phyloP scores from a whole-genome alignment of 2,329 filamentous ascomycete genomes.

The Phyllosticta citrichinensis region DNA sequence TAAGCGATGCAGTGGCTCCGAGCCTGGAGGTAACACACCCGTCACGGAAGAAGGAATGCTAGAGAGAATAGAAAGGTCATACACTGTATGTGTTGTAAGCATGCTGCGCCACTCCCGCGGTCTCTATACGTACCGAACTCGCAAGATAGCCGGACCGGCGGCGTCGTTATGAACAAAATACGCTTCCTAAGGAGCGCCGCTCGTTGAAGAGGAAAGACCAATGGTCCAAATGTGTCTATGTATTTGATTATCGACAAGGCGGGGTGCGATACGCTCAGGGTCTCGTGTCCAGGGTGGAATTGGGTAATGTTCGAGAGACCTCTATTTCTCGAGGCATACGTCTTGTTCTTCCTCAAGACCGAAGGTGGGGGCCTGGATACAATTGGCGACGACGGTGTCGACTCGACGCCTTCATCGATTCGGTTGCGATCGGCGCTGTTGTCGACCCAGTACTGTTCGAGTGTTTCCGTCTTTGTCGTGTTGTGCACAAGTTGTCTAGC shows the following conservation, averaged over 20 bases:
- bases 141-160: slow-evolving; percentile 76
- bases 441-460: slow-evolving; percentile 75
- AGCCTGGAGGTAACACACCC: slow-evolving; percentile 55
- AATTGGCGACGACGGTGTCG: background rate
- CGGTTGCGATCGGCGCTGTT: slow-evolving; percentile 23
- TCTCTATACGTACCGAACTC: slow-evolving; percentile 63
- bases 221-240: slow-evolving; percentile 74
- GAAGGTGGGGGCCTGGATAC: slow-evolving; percentile 7
- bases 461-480: slow-evolving; percentile 48
- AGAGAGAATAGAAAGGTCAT: slow-evolving; percentile 84
- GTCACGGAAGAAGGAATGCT: slow-evolving; percentile 70
- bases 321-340: slow-evolving; percentile 19
- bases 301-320: slow-evolving; percentile 44
- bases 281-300: slow-evolving; percentile 51
- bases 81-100: slow-evolving; percentile 50
- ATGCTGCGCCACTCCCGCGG: too few relatives aligned
- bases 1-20: slow-evolving; percentile 53
- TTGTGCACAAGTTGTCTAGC: slow-evolving; percentile 51
- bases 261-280: slow-evolving; percentile 69
- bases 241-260: slow-evolving; percentile 72
- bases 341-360: slow-evolving; percentile 13
- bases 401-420: slow-evolving; percentile 1
- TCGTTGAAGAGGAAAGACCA: slow-evolving; percentile 85
- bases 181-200: slow-evolving; percentile 78
- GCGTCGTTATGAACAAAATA: slow-evolving; percentile 75